Evolutionary conservation across 306 rosid species (phyloP), one percentile per base, ranked within the genome.

Genomic region (Dryas drummondii): DNA sequence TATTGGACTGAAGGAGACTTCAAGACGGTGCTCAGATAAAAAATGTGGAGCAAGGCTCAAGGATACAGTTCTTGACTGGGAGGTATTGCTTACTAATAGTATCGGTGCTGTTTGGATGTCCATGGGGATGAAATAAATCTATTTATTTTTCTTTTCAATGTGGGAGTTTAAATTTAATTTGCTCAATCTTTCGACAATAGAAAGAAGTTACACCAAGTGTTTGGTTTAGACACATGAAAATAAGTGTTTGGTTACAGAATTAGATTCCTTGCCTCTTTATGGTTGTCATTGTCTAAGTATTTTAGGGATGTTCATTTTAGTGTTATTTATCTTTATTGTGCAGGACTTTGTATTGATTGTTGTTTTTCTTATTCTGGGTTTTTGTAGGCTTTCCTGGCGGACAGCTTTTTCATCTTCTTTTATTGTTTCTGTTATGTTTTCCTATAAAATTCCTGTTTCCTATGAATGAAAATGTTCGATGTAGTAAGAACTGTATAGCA

Each of bases 21-120:
- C 96, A 16, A 74, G 99, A 68, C 88, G 93, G 70, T 94, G 99
- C 80, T 83, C 92, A 45, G 87, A 84, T 71, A 61, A 70, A 74
- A 81, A 85, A 75, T 94, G 99, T 77, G 93, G 97, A 32, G 79
- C 84, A 64, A 88, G 75, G 82, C 91, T 94, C 66, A 91, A 83
- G 90, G 99, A 94, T 81, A 91, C 97, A 6, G 99, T 94, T 83
- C 99, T 94, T 73, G 99, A 94, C 83, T 94, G 99, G 99, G 99
- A 94, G 96, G 97, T 94, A 88, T 40, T 32, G 47, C 13, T 49
- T 73, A 83, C 60, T 70, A 75, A 16, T 32, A 16, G 11, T n/a
- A 55, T 13, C 53, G 65, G 26, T 75, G 71, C 83, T 10, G 67
- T 73, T 72, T 64, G 65, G 64, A 42, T 55, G 42, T 9, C 75